phyloP scores from a whole-genome alignment of 2,329 filamentous ascomycete genomes.

The Pseudogymnoascus sp. region DNA sequence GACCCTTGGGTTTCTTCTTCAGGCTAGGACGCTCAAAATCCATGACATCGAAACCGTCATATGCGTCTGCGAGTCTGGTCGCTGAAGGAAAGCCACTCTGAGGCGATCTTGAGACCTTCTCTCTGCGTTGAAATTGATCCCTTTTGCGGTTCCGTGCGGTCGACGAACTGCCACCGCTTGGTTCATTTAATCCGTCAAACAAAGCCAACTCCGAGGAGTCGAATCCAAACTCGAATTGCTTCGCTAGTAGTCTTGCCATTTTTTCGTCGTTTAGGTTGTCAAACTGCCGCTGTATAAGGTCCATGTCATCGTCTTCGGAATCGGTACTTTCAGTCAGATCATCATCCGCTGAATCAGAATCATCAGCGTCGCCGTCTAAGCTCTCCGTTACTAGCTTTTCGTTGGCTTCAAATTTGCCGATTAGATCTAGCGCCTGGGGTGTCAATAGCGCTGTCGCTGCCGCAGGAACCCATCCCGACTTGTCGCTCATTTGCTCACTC shows the following conservation, averaged over 20 bases:
- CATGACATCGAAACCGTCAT: conserved; percentile 72
- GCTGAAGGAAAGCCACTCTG: conserved; percentile 42
- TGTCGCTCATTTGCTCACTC: conserved; percentile 33
- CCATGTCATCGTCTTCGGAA: conserved; percentile 33
- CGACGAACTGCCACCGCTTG: conserved; percentile 13
- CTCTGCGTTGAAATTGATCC: conserved; percentile 11
- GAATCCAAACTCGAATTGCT: conserved; percentile 56
- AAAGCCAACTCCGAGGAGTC: conserved; percentile 49
- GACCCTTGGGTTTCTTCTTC: conserved; percentile 54
- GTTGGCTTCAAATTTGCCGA: conserved; percentile 29
- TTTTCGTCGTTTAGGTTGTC: conserved; percentile 51
- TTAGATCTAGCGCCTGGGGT: conserved; percentile 23
- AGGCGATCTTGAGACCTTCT: conserved; percentile 20
- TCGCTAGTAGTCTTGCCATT: conserved; percentile 50
- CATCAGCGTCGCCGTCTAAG: conserved; percentile 17
- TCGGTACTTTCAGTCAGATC: conserved; percentile 31
- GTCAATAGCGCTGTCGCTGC: conserved; percentile 25
- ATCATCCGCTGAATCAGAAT: conserved; percentile 19
- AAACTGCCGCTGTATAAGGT: conserved; percentile 26
- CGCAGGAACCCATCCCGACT: conserved; percentile 40
- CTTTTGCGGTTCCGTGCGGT: background rate
- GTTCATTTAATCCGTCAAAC: conserved; percentile 37
- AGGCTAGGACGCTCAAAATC: conserved; percentile 67
- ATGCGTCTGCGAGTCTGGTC: conserved; percentile 42
- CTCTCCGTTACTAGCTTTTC: conserved; percentile 25